Evolutionary conservation across 1,284 basidiomycete genomes (phyloP), one percentile per base, ranked within the genome.

Genomic region (Fomitopsis betulina): DNA sequence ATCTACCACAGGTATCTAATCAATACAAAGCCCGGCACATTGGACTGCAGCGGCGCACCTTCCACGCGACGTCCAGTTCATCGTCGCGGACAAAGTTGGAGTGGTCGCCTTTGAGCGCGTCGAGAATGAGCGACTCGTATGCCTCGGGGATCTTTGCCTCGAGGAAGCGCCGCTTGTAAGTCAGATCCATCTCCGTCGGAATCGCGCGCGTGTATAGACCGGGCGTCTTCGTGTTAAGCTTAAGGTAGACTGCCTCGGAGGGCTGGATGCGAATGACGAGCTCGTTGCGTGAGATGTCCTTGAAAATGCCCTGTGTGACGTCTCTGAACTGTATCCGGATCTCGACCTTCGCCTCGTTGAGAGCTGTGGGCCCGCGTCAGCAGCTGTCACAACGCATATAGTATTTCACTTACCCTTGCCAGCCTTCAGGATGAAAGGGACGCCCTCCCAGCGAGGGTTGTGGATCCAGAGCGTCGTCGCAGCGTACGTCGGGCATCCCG

Each of bases 301-400:
- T 89, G 84, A 98, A 98, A 71, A 98, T 97, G 57, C 96, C 95
- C 72, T 88, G 84, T 0, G 94, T 94, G 58, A 96, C 94, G 70
- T 97, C 94, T 76, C 94, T 96, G 82, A 94, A 98, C 75, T 97
- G 95, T 63, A 97, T 89, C 57, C 95, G 91, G 68, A 98, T 87
- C 75, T 97, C 96, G 58, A 97, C 95, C 78, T 98, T 98, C 71
- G 93, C 91, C 76, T 97, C 95, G 77, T 97, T 96, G 60, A 98
- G 78, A 10, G 95, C 94, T 96, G 65, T 38, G 39, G 50, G 37
- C 32, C 21, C n/a, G 19, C 5, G 3, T 51, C 2, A 49, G 37
- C 37, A 38, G 25, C 43, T 45, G 27, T 27, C 15, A 42, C 0
- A 12, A n/a, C 8, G 13, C 25, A 30, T 6, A 30, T 6, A 15